Evolutionary conservation across 2,329 filamentous ascomycete species (phyloP).

Genomic region (Clonostachys solani): DNA sequence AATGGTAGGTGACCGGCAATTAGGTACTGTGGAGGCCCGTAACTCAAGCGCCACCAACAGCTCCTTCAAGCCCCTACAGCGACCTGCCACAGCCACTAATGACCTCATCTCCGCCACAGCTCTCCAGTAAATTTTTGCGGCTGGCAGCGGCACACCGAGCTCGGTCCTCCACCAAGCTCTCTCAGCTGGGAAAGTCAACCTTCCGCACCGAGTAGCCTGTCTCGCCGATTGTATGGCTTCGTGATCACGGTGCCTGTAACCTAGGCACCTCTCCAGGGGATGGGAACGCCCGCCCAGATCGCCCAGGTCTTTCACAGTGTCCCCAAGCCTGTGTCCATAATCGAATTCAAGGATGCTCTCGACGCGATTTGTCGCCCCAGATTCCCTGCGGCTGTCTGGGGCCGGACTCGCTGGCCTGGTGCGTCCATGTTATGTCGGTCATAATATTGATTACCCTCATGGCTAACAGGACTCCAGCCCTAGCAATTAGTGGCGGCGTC

Average conservation of each 20-base stretch:
- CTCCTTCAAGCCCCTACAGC: no score
- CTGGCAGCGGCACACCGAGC: no score
- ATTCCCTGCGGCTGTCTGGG: slow-evolving; percentile 2
- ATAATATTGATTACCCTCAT: no score
- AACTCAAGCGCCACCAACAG: no score
- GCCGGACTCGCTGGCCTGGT: background rate
- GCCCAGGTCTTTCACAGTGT: slow-evolving; percentile 27
- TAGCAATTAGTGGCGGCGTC: slow-evolving; percentile 88
- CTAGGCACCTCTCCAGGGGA: slow-evolving; percentile 11
- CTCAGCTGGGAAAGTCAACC: no score
- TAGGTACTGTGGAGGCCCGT: no score
- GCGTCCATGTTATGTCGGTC: background rate
- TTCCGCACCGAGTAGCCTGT: no score
- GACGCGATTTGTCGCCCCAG: slow-evolving; percentile 31
- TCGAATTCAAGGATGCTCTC: slow-evolving; percentile 41
- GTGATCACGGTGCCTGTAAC: background rate
- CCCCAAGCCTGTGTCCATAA: slow-evolving; percentile 26
- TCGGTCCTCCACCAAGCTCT: no score
- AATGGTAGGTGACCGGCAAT: no score
- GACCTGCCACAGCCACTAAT: no score
- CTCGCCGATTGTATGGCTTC: background rate
- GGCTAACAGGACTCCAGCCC: slow-evolving; percentile 33
- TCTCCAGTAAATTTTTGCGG: no score
- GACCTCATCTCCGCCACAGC: no score
- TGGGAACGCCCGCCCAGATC: slow-evolving; percentile 16